Percentiles rank a stretch among this genome's conserved stretches.
Evolutionary conservation across 495 filamentous ascomycete genomes (phyloP).

Genomic region (Wilcoxina mikolae): DNA sequence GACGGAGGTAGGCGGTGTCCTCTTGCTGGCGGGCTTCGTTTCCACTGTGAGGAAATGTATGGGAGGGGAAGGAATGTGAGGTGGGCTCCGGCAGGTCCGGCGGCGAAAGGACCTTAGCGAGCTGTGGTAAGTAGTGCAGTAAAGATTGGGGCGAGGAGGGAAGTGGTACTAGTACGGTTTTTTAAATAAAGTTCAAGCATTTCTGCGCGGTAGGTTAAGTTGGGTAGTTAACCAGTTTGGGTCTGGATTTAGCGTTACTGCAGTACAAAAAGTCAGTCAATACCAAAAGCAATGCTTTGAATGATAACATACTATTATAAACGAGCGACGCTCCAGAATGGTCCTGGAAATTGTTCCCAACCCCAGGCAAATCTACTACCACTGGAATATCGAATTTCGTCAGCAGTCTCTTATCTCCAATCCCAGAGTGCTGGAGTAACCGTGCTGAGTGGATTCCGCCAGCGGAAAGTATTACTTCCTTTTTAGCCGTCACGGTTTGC

Average conservation of each 20-base stretch:
- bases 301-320: too few species aligned
- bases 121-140: too few species aligned
- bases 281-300: too few species aligned
- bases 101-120: conserved; percentile 31
- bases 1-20: conserved; percentile 19
- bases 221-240: conserved; percentile 18
- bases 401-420: conserved; percentile 33
- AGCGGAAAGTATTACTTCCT: conserved; percentile 36
- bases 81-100: conserved; percentile 4
- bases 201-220: conserved; percentile 32
- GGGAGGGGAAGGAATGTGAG: background rate
- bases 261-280: too few species aligned
- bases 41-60: too few species aligned
- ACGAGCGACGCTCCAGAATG: conserved; percentile 26
- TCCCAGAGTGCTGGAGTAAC: conserved; percentile 38
- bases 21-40: too few species aligned
- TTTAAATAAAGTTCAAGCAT: conserved; percentile 31
- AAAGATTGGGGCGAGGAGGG: too few species aligned
- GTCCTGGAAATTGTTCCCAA: conserved; percentile 38
- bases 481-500: conserved; percentile 26
- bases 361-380: conserved; percentile 33
- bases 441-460: conserved; percentile 38
- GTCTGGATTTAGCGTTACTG: conserved; percentile 10
- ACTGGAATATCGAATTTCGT: conserved; percentile 32
- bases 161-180: too few species aligned